Base-by-base conservation (phyloP, 164 flowering plant genomes). In the Berberis vulgaris region DNA sequence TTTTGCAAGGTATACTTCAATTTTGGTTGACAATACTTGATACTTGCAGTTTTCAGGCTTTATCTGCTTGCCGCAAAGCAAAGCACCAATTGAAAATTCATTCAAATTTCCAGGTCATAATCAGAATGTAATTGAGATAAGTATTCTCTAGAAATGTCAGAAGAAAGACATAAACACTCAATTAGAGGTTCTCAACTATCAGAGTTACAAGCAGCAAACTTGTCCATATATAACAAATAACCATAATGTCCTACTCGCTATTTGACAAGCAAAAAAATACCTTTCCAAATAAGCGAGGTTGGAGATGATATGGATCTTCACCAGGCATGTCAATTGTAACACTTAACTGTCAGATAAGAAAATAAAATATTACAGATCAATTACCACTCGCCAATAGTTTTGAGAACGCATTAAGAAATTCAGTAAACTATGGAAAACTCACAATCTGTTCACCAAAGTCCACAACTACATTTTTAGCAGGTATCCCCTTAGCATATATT, bases 391-490 rank as follows among this genome's bases (percentile, higher is more conserved):
- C 26, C 26, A 26, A 26, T 26, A 26, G 26, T 26, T 26, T 26
- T 26, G 26, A 26, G 26, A 26, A 26, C 0, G 26, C 26, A 26
- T 26, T 26, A 26, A 26, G 26, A 26, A 26, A 26, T 26, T 26
- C 26, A 26, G 26, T 0, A 26, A 26, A 26, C 26, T 26, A 26
- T 26, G 39, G 9, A 39, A 70, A 53, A 62, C 94, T 61, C 76
- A 95, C 97, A 45, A 91, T 91, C 72, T 95, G 99, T 80, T 95
- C 97, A 57, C 99, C 99, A 65, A 80, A 95, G 49, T 89, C 96
- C 66, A 89, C 84, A 57, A 59, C 45, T 64, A 95, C 88, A 75
- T 62, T 64, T n/a, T 77, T 71, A 43, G 89, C 79, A 10, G 87
- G 88, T 60, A 89, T 56, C 13, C 85, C 82, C 82, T 91, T 91